Evolutionary conservation across 192 early-diverging fungal genomes (phyloP).

Genomic region (Entophlyctis helioformis): DNA sequence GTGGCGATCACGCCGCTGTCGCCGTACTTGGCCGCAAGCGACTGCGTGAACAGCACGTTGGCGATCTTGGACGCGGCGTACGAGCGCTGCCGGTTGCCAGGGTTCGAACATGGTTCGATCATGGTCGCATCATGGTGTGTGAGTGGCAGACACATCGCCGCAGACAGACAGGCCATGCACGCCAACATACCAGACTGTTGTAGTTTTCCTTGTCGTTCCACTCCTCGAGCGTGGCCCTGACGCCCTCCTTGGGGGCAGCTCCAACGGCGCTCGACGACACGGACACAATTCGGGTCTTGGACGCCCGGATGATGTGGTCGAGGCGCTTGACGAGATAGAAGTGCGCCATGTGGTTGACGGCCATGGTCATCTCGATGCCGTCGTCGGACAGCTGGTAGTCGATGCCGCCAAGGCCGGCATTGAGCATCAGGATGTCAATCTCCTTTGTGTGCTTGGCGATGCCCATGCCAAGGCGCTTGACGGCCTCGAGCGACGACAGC

Average conservation of each 20-base stretch:
- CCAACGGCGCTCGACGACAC: constrained; percentile 3
- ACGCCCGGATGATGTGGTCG: constrained; percentile 1
- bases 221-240: too few species aligned
- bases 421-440: constrained; percentile 8
- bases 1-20: constrained; percentile 2
- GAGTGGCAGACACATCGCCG: too few species aligned
- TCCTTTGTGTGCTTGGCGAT: constrained; percentile 1
- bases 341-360: background rate
- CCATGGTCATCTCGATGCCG: constrained; percentile 1
- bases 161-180: too few species aligned
- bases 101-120: too few species aligned
- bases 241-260: too few species aligned
- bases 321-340: constrained; percentile 4
- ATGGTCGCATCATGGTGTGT: too few species aligned
- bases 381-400: background rate
- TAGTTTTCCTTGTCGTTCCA: too few species aligned
- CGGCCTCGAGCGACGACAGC: background rate
- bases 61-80: constrained; percentile 5
- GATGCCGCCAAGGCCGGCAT: background rate
- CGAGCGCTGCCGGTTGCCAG: too few species aligned
- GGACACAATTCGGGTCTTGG: constrained; percentile 5
- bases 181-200: too few species aligned
- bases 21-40: background rate
- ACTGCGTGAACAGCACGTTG: background rate
- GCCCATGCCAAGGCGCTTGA: constrained; percentile 9